Conservation (phyloP, 768 basidiomycete genomes). For the Auriscalpium orientale region DNA sequence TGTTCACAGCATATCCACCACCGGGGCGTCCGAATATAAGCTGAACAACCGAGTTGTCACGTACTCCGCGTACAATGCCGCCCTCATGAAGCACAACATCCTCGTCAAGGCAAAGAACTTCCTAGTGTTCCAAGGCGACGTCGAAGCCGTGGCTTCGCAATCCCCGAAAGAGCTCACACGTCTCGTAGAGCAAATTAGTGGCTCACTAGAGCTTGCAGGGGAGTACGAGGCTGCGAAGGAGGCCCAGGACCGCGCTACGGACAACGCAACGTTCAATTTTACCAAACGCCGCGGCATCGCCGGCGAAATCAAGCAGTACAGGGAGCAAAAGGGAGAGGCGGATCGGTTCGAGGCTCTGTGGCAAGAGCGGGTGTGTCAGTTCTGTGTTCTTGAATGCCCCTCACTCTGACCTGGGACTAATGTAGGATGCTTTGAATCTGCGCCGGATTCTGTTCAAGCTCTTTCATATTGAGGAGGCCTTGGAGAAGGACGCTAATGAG, state of each 20-base stretch:
- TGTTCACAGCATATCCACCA: conserved; percentile 68
- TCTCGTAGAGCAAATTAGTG: conserved; percentile 93
- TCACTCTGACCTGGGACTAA: neutral
- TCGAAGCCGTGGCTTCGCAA: conserved; percentile 95
- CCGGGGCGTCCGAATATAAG: conserved; percentile 86
- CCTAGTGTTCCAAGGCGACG: conserved; percentile 98
- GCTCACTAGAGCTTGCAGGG: conserved; percentile 79
- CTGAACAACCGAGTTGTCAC: conserved; percentile 77
- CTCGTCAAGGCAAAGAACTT: conserved; percentile 99
- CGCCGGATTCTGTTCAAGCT: conserved; percentile 81
- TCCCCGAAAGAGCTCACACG: conserved; percentile 83
- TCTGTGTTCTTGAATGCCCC: neutral
- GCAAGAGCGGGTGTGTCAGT: conserved; percentile 55
- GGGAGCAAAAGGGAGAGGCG: conserved; percentile 92
- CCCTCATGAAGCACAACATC: conserved; percentile 84
- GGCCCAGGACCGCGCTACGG: conserved; percentile 84
- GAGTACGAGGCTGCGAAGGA: conserved; percentile 89
- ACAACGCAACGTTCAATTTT: conserved; percentile 92
- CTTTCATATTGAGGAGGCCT: conserved; percentile 81
- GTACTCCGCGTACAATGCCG: conserved; percentile 82
- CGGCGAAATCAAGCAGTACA: conserved; percentile 94
- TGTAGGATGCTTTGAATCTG: conserved; percentile 73
- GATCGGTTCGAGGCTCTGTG: conserved; percentile 77
- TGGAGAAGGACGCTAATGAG: conserved; percentile 60
- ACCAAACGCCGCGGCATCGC: conserved; percentile 89